Conservation (phyloP, 2,329 filamentous ascomycete genomes). For the Coniochaeta sp. region DNA sequence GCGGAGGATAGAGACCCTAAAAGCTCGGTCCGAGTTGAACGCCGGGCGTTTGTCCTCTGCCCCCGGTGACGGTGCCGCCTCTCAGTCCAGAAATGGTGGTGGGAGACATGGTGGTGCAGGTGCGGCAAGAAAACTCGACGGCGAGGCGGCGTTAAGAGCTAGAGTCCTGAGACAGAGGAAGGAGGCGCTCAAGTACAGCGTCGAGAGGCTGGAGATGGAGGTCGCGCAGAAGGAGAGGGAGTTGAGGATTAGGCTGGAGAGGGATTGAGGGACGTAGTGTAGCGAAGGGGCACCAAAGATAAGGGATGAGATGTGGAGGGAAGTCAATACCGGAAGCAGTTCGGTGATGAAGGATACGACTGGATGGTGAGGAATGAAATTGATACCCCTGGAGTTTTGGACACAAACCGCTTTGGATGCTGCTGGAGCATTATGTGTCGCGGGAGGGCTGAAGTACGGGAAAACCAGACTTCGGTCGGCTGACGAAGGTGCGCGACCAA, state of each 20-base stretch:
- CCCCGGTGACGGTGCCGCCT: slow-evolving; percentile 16
- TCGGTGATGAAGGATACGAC: too few relatives aligned
- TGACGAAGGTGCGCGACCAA: too few relatives aligned
- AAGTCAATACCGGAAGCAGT: too few relatives aligned
- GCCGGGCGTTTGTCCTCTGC: slow-evolving; percentile 54
- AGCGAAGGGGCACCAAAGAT: not conserved
- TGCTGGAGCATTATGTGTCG: too few relatives aligned
- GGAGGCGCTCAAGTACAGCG: slow-evolving; percentile 78
- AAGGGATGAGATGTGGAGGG: not conserved
- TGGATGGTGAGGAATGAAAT: too few relatives aligned
- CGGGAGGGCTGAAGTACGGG: too few relatives aligned
- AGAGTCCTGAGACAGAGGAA: slow-evolving; percentile 69
- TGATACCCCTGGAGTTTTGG: too few relatives aligned
- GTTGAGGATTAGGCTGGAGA: slow-evolving; percentile 34
- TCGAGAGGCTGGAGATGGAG: slow-evolving; percentile 79
- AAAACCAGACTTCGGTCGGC: too few relatives aligned
- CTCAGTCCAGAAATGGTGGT: too few relatives aligned
- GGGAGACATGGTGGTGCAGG: not conserved
- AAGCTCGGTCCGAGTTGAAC: slow-evolving; percentile 76
- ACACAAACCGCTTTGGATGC: too few relatives aligned
- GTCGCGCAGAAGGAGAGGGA: slow-evolving; percentile 67
- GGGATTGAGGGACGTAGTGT: slow-evolving; percentile 11
- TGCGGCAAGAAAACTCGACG: slow-evolving; percentile 11
- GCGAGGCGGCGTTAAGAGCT: slow-evolving; percentile 38
- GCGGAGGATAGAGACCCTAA: slow-evolving; percentile 74